Conservation (phyloP, 306 rosid species). For the Pachyrhizus erosus region DNA sequence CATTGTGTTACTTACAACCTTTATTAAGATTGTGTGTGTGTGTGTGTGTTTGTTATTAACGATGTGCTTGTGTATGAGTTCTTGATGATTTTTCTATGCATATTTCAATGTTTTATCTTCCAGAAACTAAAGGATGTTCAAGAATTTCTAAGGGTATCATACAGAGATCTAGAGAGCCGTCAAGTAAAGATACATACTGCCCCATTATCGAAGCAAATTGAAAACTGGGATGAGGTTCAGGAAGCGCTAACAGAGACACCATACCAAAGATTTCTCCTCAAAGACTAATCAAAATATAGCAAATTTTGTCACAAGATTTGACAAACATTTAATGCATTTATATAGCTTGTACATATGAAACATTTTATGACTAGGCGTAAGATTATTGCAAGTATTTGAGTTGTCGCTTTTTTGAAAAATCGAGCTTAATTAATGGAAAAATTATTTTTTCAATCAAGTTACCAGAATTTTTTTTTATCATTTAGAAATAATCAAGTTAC, state of each 20-base stretch:
- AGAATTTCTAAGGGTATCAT: conserved; percentile 64
- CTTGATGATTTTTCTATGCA: neutral
- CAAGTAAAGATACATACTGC: conserved; percentile 70
- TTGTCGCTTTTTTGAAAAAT: neutral
- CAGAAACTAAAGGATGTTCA: conserved; percentile 72
- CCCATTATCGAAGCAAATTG: conserved; percentile 55
- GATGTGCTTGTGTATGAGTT: neutral
- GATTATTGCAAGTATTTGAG: conserved; percentile 13
- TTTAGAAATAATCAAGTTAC: no score
- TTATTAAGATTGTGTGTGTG: neutral
- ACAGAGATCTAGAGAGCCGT: conserved; percentile 58
- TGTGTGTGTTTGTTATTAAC: neutral
- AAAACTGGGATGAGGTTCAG: conserved; percentile 69
- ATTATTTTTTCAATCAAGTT: no score
- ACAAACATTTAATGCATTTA: conserved; percentile 7
- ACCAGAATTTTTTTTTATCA: no score
- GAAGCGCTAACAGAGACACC: conserved; percentile 51
- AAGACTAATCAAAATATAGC: conserved; percentile 18
- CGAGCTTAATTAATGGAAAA: no score
- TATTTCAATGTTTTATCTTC: neutral
- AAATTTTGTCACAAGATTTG: conserved; percentile 16
- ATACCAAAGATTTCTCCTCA: conserved; percentile 51
- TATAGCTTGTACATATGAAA: conserved; percentile 33
- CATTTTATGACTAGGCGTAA: neutral
- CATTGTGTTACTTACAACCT: neutral